Percentiles rank a stretch among this genome's conserved stretches.
phyloP scores from a whole-genome alignment of 495 filamentous ascomycete species.

The Cairneyella variabilis region DNA sequence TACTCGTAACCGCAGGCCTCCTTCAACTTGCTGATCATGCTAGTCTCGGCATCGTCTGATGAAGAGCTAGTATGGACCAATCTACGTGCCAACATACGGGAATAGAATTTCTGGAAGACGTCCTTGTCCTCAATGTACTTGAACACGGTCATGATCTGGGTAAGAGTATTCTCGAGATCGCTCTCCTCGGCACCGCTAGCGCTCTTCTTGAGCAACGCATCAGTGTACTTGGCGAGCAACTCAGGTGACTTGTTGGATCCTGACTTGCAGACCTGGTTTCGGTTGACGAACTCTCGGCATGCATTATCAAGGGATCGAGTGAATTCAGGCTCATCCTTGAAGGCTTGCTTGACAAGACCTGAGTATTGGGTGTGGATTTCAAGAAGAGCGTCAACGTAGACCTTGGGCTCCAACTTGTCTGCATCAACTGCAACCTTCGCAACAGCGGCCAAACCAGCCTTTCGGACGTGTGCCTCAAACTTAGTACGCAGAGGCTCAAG shows the following conservation, averaged over 20 bases:
- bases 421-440: conserved; percentile 87
- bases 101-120: conserved; percentile 99
- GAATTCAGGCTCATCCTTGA: conserved; percentile 94
- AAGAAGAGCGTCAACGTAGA: conserved; percentile 91
- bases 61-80: conserved; percentile 92
- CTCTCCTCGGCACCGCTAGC: conserved; percentile 87
- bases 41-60: conserved; percentile 95
- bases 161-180: conserved; percentile 83
- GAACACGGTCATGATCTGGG: conserved; percentile 99
- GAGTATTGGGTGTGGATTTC: conserved; percentile 94
- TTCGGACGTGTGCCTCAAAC: conserved; percentile 91
- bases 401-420: conserved; percentile 90
- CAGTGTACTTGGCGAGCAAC: conserved; percentile 92
- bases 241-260: conserved; percentile 92
- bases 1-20: conserved; percentile 99
- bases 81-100: conserved; percentile 90
- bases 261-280: conserved; percentile 90
- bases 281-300: conserved; percentile 95
- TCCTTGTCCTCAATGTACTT: conserved; percentile 99
- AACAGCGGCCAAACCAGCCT: conserved; percentile 80
- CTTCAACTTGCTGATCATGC: conserved; percentile 99
- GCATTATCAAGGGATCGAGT: conserved; percentile 95
- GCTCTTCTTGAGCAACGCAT: conserved; percentile 88
- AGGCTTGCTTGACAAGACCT: conserved; percentile 84
- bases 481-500: conserved; percentile 82